Conservation (phyloP, 768 basidiomycete species). For the Calocybe cyanea region DNA sequence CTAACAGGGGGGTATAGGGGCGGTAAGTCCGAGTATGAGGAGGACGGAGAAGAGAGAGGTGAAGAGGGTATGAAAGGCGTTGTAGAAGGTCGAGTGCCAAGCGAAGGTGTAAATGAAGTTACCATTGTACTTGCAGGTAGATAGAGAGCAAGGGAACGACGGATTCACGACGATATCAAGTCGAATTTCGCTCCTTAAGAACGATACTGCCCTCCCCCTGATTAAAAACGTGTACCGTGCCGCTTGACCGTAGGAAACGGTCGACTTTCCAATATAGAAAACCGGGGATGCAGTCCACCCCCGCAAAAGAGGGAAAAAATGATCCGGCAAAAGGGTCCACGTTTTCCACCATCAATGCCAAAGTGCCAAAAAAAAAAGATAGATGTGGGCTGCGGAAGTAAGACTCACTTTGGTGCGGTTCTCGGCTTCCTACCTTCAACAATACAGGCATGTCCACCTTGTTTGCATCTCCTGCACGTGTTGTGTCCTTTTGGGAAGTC, state of each 20-base stretch:
- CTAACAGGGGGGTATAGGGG: slow-evolving; percentile 42
- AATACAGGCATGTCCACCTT: slow-evolving; percentile 72
- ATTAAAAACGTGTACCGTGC: slow-evolving; percentile 4
- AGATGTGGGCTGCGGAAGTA: slow-evolving; percentile 8
- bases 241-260: slow-evolving; percentile 8
- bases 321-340: slow-evolving; percentile 13
- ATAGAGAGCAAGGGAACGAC: background rate
- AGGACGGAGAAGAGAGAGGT: slow-evolving; percentile 23
- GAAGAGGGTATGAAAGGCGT: slow-evolving; percentile 21
- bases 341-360: slow-evolving; percentile 10
- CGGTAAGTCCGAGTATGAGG: slow-evolving; percentile 35
- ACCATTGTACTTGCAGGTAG: slow-evolving; percentile 7
- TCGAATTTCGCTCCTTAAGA: slow-evolving; percentile 9
- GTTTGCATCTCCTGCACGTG: slow-evolving; percentile 75
- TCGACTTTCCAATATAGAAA: slow-evolving; percentile 10
- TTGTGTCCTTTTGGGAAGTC: slow-evolving; percentile 69
- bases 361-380: slow-evolving; percentile 18
- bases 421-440: slow-evolving; percentile 81
- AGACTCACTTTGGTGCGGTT: slow-evolving; percentile 77
- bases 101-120: slow-evolving; percentile 19
- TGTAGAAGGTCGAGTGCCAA: slow-evolving; percentile 16
- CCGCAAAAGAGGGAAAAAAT: slow-evolving; percentile 10
- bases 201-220: slow-evolving; percentile 5
- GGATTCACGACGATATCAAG: slow-evolving; percentile 2
- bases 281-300: slow-evolving; percentile 6